These are phyloP conservation scores for Postia placenta DNA, from an alignment of 768 basidiomycete genomes.

Conservation along the genomic window DNA sequence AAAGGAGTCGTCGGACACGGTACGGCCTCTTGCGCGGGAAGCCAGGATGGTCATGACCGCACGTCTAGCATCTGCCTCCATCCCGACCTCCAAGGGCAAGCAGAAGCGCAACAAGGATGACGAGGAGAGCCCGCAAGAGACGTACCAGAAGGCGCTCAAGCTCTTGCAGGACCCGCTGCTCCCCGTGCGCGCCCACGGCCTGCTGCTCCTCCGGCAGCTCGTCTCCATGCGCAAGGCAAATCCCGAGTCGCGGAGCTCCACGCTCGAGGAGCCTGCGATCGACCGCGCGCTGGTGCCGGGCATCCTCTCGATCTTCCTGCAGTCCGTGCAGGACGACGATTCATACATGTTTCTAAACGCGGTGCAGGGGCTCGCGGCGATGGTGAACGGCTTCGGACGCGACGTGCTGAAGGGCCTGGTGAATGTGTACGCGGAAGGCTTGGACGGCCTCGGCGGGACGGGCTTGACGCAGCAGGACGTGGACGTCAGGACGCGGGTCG, in stretches of 20 bases:
- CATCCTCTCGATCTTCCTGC: conserved; percentile 82
- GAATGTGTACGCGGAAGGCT: conserved; percentile 52
- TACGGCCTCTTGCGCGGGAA: conserved; percentile 64
- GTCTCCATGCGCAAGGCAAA: conserved; percentile 36
- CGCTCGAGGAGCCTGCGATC: conserved; percentile 19
- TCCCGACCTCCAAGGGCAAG: conserved; percentile 18
- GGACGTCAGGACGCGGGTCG: conserved; percentile 69
- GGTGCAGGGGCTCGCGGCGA: conserved; percentile 81
- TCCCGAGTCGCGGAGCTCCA: conserved; percentile 1
- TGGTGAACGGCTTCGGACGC: conserved; percentile 74
- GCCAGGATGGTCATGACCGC: conserved; percentile 82
- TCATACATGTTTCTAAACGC: conserved; percentile 94
- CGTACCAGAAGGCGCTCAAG: conserved; percentile 83
- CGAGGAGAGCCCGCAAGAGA: conserved; percentile 47
- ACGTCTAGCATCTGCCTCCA: conserved; percentile 59
- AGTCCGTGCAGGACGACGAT: conserved; percentile 84
- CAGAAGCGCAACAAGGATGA: conserved; percentile 20
- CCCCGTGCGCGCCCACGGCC: conserved; percentile 90
- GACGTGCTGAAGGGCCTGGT: conserved; percentile 66
- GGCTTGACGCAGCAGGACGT: conserved; percentile 55
- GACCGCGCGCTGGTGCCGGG: conserved; percentile 71
- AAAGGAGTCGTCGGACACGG: conserved; percentile 36
- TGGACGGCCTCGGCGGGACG: conserved; percentile 43
- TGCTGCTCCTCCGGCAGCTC: conserved; percentile 75
- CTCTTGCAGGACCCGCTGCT: conserved; percentile 87